Conservation (phyloP, 2,329 filamentous ascomycete species). For the Colletotrichum abscissum region DNA sequence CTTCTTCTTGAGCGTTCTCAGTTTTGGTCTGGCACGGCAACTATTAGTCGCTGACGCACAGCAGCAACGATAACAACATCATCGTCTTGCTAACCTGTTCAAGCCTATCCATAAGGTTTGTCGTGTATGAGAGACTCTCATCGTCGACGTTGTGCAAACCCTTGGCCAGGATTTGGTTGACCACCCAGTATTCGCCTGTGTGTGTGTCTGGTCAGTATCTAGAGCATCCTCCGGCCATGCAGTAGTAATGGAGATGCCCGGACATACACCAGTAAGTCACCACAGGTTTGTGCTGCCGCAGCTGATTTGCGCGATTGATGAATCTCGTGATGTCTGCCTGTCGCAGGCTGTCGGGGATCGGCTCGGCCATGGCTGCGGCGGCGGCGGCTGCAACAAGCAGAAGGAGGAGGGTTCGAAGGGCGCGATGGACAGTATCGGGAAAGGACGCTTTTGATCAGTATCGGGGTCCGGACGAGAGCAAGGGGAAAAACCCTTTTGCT, state of each 20-base stretch:
- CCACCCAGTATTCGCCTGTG: slow-evolving; percentile 88
- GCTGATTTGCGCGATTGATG: slow-evolving; percentile 83
- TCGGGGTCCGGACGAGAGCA: neutral
- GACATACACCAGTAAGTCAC: slow-evolving; percentile 93
- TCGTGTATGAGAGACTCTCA: slow-evolving; percentile 85
- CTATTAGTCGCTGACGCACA: slow-evolving; percentile 20
- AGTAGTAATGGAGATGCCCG: neutral
- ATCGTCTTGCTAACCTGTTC: slow-evolving; percentile 71
- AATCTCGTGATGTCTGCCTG: slow-evolving; percentile 86
- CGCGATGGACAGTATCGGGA: neutral
- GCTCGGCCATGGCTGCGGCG: slow-evolving; percentile 71
- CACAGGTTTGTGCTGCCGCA: slow-evolving; percentile 86
- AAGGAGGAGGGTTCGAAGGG: neutral
- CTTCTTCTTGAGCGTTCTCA: slow-evolving; percentile 81
- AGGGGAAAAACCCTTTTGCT: neutral
- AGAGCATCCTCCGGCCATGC: neutral
- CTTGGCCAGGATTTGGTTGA: slow-evolving; percentile 89
- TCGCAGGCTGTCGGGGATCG: slow-evolving; percentile 79
- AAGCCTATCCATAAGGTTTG: slow-evolving; percentile 88
- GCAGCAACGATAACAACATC: too few species aligned
- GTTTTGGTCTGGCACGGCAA: slow-evolving; percentile 68
- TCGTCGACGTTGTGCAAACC: slow-evolving; percentile 82
- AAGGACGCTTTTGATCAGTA: neutral
- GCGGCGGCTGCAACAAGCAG: too few species aligned
- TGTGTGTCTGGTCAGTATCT: neutral